phyloP scores from a whole-genome alignment of 495 filamentous ascomycete species.

The Penicillium subrubescens region DNA sequence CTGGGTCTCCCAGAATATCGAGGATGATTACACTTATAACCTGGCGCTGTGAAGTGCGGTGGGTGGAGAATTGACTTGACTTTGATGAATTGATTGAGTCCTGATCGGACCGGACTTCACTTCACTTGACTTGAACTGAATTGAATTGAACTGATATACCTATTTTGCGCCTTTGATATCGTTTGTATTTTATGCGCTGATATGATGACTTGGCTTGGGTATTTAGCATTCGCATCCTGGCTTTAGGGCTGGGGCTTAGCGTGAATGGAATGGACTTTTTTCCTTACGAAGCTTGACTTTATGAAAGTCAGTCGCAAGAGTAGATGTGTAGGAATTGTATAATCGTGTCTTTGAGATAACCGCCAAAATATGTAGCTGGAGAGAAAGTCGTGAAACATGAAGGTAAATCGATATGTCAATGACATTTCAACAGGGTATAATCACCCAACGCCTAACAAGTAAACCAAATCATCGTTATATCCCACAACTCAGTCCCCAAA shows the following conservation, averaged over 20 bases:
- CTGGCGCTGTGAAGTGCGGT: constrained; percentile 65
- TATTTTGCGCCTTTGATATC: not conserved
- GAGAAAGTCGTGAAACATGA: not conserved
- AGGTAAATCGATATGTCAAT: not conserved
- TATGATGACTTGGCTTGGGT: constrained; percentile 22
- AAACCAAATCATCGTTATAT: not conserved
- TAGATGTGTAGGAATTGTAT: not conserved
- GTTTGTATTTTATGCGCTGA: constrained; percentile 28
- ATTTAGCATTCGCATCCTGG: constrained; percentile 18
- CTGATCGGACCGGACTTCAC: no score
- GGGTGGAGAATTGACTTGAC: not conserved
- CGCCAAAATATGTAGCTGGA: not conserved
- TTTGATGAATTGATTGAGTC: no score
- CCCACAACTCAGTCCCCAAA: not conserved
- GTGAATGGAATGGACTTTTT: constrained; percentile 16
- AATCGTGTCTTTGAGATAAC: no score
- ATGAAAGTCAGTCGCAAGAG: not conserved
- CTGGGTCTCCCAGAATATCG: constrained; percentile 98
- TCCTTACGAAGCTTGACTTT: not conserved
- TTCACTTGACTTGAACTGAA: not conserved
- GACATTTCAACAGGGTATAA: not conserved
- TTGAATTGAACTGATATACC: constrained; percentile 2
- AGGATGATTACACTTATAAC: constrained; percentile 98
- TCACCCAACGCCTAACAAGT: not conserved
- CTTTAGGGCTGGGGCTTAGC: constrained; percentile 20